A percentile compares a stretch with the other conserved stretches of the same genome.
phyloP scores from a whole-genome alignment of 805 yeast species.

The Myxozyma melibiosi region DNA sequence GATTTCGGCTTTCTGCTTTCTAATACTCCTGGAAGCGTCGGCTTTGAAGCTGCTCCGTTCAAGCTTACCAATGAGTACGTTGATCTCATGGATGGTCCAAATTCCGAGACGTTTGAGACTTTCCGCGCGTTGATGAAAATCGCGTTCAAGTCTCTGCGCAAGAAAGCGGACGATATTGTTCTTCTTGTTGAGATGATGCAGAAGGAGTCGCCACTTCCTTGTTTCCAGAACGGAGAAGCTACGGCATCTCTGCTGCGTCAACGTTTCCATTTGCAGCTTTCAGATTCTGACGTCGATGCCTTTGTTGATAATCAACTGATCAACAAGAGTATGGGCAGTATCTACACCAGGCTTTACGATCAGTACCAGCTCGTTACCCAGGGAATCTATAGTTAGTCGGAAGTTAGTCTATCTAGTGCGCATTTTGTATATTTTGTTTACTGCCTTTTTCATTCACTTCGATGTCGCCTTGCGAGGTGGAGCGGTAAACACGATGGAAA shows the following conservation, averaged over 20 bases:
- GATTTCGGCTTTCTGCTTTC: conserved; percentile 94
- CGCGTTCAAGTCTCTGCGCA: conserved; percentile 74
- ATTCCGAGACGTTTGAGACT: conserved; percentile 58
- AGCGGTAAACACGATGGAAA: too few species aligned
- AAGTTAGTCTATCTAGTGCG: too few species aligned
- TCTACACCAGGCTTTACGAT: conserved; percentile 89
- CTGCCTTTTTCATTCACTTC: too few species aligned
- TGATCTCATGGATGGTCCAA: conserved; percentile 80
- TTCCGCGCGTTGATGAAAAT: conserved; percentile 67
- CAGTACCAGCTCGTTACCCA: conserved; percentile 94
- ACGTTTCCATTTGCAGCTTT: conserved; percentile 74
- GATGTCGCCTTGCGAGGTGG: too few species aligned
- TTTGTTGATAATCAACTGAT: conserved; percentile 79
- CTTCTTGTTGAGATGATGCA: conserved; percentile 93
- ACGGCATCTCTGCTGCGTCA: conserved; percentile 79
- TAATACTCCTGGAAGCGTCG: conserved; percentile 95
- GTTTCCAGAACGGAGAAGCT: conserved; percentile 84
- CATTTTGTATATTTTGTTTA: too few species aligned
- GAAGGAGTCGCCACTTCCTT: conserved; percentile 84
- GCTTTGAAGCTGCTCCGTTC: conserved; percentile 97
- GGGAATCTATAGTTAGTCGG: conserved; percentile 76
- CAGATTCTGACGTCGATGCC: conserved; percentile 69
- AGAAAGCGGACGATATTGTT: conserved; percentile 71
- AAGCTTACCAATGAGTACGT: conserved; percentile 88
- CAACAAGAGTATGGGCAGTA: conserved; percentile 79